These are phyloP conservation scores for Barnettozyma botsteinii DNA, from an alignment of 805 yeast species.

Conservation along the genomic window DNA sequence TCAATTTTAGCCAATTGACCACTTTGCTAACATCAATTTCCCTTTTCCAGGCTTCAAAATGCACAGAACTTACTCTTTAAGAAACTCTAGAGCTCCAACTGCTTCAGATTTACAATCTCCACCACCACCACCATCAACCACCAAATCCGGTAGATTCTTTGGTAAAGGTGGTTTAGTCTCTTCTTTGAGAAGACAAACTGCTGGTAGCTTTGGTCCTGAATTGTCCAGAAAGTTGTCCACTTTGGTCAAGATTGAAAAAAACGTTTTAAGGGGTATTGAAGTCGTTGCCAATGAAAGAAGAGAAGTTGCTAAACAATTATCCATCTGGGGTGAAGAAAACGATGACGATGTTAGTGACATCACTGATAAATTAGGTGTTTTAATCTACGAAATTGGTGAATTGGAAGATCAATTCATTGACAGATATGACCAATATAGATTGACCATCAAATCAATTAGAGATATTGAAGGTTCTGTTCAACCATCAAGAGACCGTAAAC, in stretches of 20 bases:
- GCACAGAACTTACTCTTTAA: slow-evolving; percentile 98
- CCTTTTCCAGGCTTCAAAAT: slow-evolving; percentile 31
- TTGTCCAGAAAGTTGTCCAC: slow-evolving; percentile 67
- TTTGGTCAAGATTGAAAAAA: slow-evolving; percentile 76
- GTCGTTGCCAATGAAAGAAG: slow-evolving; percentile 71
- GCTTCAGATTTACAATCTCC: slow-evolving; percentile 93
- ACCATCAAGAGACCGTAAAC: slow-evolving; percentile 83
- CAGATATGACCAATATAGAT: slow-evolving; percentile 79
- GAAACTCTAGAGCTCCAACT: slow-evolving; percentile 94
- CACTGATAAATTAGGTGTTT: slow-evolving; percentile 81
- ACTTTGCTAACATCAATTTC: background rate
- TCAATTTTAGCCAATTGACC: background rate
- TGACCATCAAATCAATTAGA: slow-evolving; percentile 73
- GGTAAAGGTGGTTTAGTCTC: slow-evolving; percentile 67
- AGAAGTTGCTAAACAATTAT: slow-evolving; percentile 76
- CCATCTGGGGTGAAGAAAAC: slow-evolving; percentile 82
- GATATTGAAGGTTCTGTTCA: slow-evolving; percentile 85
- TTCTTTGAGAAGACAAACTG: slow-evolving; percentile 62
- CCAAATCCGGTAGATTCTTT: slow-evolving; percentile 79
- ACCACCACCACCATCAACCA: slow-evolving; percentile 90
- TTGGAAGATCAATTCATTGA: slow-evolving; percentile 84
- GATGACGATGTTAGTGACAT: slow-evolving; percentile 84
- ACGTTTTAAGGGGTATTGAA: slow-evolving; percentile 74
- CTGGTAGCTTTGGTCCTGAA: slow-evolving; percentile 79
- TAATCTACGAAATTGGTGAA: slow-evolving; percentile 78